Evolutionary conservation across 306 rosid genomes (phyloP).

Genomic region (Vicia sativa): DNA sequence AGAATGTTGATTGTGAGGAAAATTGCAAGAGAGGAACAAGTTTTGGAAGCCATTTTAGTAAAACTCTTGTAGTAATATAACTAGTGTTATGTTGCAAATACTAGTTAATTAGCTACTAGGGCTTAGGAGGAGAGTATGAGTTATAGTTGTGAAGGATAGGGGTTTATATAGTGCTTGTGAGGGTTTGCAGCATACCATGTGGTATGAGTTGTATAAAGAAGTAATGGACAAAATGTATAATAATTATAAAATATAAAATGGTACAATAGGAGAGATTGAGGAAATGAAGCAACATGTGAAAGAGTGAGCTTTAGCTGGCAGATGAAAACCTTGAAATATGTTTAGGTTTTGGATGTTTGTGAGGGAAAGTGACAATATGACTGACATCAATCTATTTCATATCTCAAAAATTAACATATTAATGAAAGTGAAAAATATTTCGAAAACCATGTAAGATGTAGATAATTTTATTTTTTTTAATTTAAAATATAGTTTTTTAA

Average conservation of each 20-base stretch:
- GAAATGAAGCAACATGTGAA: slow-evolving; percentile 27
- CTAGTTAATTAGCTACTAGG: slow-evolving; percentile 7
- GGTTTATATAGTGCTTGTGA: slow-evolving; percentile 21
- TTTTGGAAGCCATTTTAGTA: slow-evolving; percentile 59
- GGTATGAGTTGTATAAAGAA: slow-evolving; percentile 19
- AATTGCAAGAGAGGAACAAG: slow-evolving; percentile 58
- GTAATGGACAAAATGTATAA: neutral
- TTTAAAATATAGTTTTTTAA: no score
- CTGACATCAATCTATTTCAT: neutral
- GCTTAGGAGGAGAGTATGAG: slow-evolving; percentile 25
- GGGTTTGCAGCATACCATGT: slow-evolving; percentile 6
- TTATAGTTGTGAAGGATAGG: neutral
- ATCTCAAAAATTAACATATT: slow-evolving; percentile 9
- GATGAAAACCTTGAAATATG: neutral
- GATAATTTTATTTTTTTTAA: no score
- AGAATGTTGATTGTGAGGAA: slow-evolving; percentile 69
- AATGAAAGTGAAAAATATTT: neutral
- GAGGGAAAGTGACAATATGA: neutral
- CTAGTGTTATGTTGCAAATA: neutral
- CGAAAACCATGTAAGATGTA: neutral
- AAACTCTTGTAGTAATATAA: slow-evolving; percentile 20
- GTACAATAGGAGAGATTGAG: neutral
- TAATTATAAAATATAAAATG: slow-evolving; percentile 3
- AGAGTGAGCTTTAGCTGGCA: slow-evolving; percentile 28
- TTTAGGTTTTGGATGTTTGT: slow-evolving; percentile 29